Percentiles rank a stretch among this genome's conserved stretches.
Conservation (phyloP, 306 rosid species). For the Sechiopsis laciniata region DNA sequence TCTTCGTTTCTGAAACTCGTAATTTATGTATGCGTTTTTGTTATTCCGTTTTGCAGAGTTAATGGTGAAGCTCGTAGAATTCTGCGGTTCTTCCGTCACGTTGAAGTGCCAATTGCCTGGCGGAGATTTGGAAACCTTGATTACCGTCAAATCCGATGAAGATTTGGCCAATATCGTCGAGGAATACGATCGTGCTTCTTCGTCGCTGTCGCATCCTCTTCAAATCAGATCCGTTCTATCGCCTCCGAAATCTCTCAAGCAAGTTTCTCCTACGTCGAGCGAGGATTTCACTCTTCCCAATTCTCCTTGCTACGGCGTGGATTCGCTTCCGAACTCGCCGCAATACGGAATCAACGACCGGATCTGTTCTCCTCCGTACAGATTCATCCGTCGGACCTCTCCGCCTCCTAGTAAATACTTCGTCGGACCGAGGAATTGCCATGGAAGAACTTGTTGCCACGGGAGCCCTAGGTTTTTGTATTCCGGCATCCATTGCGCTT, state of each 20-base stretch:
- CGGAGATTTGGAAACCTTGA: constrained; percentile 79
- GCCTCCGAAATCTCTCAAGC: constrained; percentile 42
- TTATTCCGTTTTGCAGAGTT: constrained; percentile 38
- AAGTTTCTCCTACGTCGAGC: constrained; percentile 47
- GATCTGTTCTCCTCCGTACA: constrained; percentile 29
- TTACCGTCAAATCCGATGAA: constrained; percentile 63
- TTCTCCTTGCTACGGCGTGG: constrained; percentile 14
- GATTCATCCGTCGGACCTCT: constrained; percentile 24
- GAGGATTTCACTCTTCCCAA: constrained; percentile 23
- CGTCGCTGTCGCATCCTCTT: constrained; percentile 31
- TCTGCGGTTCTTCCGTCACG: constrained; percentile 55
- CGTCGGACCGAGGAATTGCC: constrained; percentile 26
- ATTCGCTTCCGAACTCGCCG: constrained; percentile 35
- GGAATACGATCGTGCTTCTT: constrained; percentile 56
- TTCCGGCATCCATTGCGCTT: constrained; percentile 23
- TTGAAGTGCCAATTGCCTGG: constrained; percentile 58
- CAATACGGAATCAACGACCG: constrained; percentile 22
- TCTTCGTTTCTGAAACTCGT: neutral
- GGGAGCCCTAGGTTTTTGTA: constrained; percentile 33
- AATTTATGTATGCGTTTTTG: neutral
- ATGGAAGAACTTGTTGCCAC: constrained; percentile 31
- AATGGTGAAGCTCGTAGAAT: constrained; percentile 57
- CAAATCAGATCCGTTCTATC: constrained; percentile 66
- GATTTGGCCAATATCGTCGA: constrained; percentile 61
- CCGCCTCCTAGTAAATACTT: constrained; percentile 28